Evolutionary conservation across 1,284 basidiomycete species (phyloP).

Genomic region (Ceratobasidium sp.): DNA sequence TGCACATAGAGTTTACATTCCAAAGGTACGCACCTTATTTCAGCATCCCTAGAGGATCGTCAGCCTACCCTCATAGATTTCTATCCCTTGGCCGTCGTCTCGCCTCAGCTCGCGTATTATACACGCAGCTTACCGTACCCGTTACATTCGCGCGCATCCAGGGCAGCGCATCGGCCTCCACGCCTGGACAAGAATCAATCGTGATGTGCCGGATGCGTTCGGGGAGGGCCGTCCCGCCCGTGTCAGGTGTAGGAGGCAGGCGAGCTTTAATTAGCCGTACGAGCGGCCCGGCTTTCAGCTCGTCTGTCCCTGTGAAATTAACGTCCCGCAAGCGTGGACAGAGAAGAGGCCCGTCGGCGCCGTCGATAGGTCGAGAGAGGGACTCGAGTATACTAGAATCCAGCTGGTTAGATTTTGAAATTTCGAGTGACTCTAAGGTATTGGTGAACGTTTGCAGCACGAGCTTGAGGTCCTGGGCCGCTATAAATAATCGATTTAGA

Average conservation of each 20-base stretch:
- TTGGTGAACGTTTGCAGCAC: neutral
- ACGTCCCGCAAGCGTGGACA: slow-evolving; percentile 15
- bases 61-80: too few species aligned
- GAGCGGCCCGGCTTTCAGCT: slow-evolving; percentile 3
- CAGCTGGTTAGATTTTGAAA: neutral
- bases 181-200: neutral
- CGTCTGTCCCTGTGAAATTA: slow-evolving; percentile 5
- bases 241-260: neutral
- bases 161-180: slow-evolving; percentile 14
- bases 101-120: slow-evolving; percentile 5
- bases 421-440: slow-evolving; percentile 28
- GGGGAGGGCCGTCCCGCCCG: neutral
- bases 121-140: slow-evolving; percentile 16
- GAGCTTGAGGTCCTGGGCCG: neutral
- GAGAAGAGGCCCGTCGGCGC: neutral
- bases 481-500: neutral
- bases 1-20: too few species aligned
- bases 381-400: neutral
- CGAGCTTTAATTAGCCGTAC: slow-evolving; percentile 5
- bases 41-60: too few species aligned
- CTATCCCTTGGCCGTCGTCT: slow-evolving; percentile 10
- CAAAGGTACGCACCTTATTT: too few species aligned
- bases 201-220: slow-evolving; percentile 9
- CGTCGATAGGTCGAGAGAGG: neutral
- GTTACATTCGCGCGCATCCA: slow-evolving; percentile 28